Base-by-base conservation (phyloP, 2,329 filamentous ascomycete genomes). In the Madurella mycetomatis region DNA sequence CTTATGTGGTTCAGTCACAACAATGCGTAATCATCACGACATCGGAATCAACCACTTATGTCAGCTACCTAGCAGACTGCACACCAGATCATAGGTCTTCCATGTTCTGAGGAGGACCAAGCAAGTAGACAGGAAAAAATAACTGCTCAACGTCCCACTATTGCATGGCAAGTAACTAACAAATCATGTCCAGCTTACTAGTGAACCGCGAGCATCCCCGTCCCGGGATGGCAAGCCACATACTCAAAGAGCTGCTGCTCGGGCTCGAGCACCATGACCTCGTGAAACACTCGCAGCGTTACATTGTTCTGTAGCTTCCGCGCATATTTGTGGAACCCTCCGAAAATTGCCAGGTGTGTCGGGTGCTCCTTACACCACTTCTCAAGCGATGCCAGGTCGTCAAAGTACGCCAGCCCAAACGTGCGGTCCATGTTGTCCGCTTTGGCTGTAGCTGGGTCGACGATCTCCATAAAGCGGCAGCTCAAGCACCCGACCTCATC, bases 231-330 rank as follows among this genome's bases (percentile, higher is more conserved):
- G 42, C 72, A 75, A 8, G 64, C 67, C 11, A 75, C 58, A 55
- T 75, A 75, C 64, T 75, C 73, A 53, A 75, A 73, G 5, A 65
- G 54, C 58, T 75, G 73, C 63, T 75, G 70, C 41, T 67, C 70
- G 7, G 65, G 61, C 51, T 68, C 60, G 31, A 76, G 55, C 5
- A 74, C 70, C 48, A 70, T 62, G 12, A 75, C 67, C 59, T 76
- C 72, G 53, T 76, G 72, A 53, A 70, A 75, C 39, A 75, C 44
- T 16, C 68, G 60, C 45, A 76, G 53, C 13, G 64, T 67, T 37
- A 73, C 59, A 11, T 69, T 61, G 45, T 70, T 66, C 16, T 69
- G 57, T 42, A 74, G 58, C 62, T 64, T 66, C 55, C 68, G 69
- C 16, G 70, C 69, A 55, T 75, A 75, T 59, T 64, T 64, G 17